These are phyloP conservation scores for Pseudozyma hubeiensis DNA, from an alignment of 1,284 basidiomycete species.

Conservation along the genomic window DNA sequence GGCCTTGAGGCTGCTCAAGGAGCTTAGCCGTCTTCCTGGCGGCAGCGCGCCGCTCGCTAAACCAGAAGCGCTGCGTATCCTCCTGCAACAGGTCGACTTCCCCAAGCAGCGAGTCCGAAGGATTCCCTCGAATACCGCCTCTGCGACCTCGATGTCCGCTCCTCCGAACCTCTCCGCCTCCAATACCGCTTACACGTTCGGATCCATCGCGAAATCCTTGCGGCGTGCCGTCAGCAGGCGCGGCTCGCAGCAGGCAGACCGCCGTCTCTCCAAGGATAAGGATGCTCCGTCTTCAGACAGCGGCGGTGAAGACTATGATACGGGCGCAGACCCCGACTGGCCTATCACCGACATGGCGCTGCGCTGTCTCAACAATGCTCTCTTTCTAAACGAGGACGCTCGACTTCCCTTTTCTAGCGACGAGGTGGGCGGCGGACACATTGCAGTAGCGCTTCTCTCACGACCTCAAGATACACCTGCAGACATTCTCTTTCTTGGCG, in stretches of 20 bases:
- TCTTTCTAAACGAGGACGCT: slow-evolving; percentile 53
- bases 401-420: slow-evolving; percentile 42
- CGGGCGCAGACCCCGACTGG: slow-evolving; percentile 39
- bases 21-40: slow-evolving; percentile 53
- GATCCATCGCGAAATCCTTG: slow-evolving; percentile 32
- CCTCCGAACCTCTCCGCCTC: slow-evolving; percentile 2
- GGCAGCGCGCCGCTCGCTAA: slow-evolving; percentile 46
- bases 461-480: slow-evolving; percentile 37
- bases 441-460: slow-evolving; percentile 37
- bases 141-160: slow-evolving; percentile 5
- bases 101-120: slow-evolving; percentile 33
- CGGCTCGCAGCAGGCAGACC: slow-evolving; percentile 18
- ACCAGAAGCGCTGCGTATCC: slow-evolving; percentile 29
- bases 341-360: slow-evolving; percentile 54
- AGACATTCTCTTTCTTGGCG: slow-evolving; percentile 57
- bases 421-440: slow-evolving; percentile 46
- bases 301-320: slow-evolving; percentile 24
- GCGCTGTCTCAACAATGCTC: slow-evolving; percentile 61
- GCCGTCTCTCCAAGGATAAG: slow-evolving; percentile 20
- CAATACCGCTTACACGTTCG: slow-evolving; percentile 15
- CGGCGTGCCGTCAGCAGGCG: slow-evolving; percentile 29
- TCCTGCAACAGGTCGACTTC: slow-evolving; percentile 50
- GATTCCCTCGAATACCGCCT: slow-evolving; percentile 8
- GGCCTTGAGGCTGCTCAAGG: slow-evolving; percentile 53
- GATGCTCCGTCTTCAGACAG: slow-evolving; percentile 20